phyloP scores from a whole-genome alignment of 2,329 filamentous ascomycete species.

The Xylariaceae sp. region DNA sequence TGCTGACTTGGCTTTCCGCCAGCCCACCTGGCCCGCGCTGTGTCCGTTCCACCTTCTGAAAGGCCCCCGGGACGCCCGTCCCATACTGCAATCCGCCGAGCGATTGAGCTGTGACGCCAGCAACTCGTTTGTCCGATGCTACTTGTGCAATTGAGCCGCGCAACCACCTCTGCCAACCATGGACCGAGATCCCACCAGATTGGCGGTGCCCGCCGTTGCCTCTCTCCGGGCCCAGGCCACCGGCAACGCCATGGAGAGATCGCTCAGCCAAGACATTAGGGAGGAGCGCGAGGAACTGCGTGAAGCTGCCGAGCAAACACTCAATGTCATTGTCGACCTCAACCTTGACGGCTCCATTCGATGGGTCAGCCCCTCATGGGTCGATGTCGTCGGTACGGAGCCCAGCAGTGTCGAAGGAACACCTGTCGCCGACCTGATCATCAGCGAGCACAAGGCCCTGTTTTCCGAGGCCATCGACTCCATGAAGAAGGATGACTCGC shows the following conservation, averaged over 20 bases:
- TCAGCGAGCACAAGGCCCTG: slow-evolving; percentile 71
- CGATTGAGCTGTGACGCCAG: slow-evolving; percentile 8
- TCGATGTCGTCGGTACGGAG: slow-evolving; percentile 81
- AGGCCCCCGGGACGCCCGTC: no score
- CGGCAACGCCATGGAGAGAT: slow-evolving; percentile 54
- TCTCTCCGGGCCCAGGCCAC: slow-evolving; percentile 50
- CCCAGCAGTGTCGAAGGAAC: slow-evolving; percentile 71
- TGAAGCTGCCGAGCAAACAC: slow-evolving; percentile 91
- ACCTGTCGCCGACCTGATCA: slow-evolving; percentile 75
- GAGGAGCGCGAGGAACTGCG: slow-evolving; percentile 92
- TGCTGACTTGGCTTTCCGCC: slow-evolving; percentile 40
- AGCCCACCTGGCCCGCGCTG: slow-evolving; percentile 34
- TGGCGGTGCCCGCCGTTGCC: slow-evolving; percentile 54
- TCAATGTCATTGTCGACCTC: slow-evolving; percentile 94
- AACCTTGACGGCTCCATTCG: slow-evolving; percentile 86
- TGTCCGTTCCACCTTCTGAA: slow-evolving; percentile 6
- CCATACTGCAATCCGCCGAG: no score
- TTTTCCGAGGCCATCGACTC: slow-evolving; percentile 83
- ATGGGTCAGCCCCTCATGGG: slow-evolving; percentile 97
- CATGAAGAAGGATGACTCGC: slow-evolving; percentile 89
- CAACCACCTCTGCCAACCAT: slow-evolving; percentile 37
- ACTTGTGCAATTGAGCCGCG: slow-evolving; percentile 29
- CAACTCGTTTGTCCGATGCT: slow-evolving; percentile 33
- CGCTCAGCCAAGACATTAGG: slow-evolving; percentile 84
- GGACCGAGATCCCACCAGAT: slow-evolving; percentile 43